Base-by-base conservation (phyloP, 805 yeast genomes). In the Cyberlindnera xishuangbannaensis region DNA sequence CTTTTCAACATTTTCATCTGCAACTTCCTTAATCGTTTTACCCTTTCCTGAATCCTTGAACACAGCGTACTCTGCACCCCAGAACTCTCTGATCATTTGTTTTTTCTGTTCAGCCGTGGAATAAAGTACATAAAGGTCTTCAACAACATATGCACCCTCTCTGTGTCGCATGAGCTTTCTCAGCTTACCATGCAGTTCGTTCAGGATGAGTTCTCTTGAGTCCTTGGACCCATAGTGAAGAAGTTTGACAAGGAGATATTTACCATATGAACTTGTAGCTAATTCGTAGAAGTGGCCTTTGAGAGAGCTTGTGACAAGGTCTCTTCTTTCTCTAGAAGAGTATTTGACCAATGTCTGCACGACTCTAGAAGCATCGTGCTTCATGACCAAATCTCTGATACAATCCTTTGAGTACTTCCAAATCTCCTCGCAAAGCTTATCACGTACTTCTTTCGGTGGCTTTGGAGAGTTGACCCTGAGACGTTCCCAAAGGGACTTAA, bases 81-180 rank as follows among this genome's bases (percentile, higher is more conserved):
- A 90, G 56, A 90, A 90, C 63, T 90, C 98, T 61, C 92, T 77
- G 45, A 90, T 76, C 83, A 90, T 88, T 61, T 85, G 95, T 36
- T 76, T 74, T 59, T 76, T 83, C 62, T 90, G 97, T 43, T 79
- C 84, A 19, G 81, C 72, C 16, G 86, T 76, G 9, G 96, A 76
- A 59, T 88, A 90, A 37, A 87, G 73, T 16, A 85, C 84, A 55
- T 69, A 90, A 51, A 85, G 68, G 67, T 90, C 98, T 62, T 90
- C 97, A 45, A 88, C 87, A 25, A 90, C 97, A 52, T 90, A 87
- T 11, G 97, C 97, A 62, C 97, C 98, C 69, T 90, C 97, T 64
- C 83, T 81, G 63, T 90, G 97, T 67, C 95, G 78, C 92, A 90
- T 86, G 38, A 90, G 67, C 61, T 86, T 90, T 58, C 96, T 73